Percentiles rank a stretch among this genome's conserved stretches.
These are phyloP conservation scores for Teratosphaeria zuluensis DNA, from an alignment of 2,329 filamentous ascomycete genomes.

Conservation along the genomic window DNA sequence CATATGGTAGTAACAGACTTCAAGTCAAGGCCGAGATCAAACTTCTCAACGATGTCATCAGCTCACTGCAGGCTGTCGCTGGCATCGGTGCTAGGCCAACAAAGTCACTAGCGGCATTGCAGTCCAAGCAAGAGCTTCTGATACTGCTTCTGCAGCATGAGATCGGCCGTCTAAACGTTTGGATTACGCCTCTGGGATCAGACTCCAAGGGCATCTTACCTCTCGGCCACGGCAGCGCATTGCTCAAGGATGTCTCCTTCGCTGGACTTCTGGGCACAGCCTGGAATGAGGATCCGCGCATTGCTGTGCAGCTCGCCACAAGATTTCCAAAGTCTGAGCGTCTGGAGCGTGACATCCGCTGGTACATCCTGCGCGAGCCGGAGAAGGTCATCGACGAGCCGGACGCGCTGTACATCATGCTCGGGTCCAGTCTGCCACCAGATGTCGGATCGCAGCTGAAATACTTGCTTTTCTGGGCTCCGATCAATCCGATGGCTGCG, in stretches of 20 bases:
- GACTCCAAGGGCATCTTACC: constrained; percentile 30
- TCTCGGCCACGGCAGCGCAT: constrained; percentile 25
- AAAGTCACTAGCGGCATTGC: constrained; percentile 54
- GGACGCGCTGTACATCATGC: constrained; percentile 70
- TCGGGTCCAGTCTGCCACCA: constrained; percentile 63
- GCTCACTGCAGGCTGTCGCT: constrained; percentile 54
- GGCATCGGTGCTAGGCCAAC: constrained; percentile 43
- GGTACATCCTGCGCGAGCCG: constrained; percentile 70
- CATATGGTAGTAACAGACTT: constrained; percentile 85
- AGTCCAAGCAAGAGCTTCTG: constrained; percentile 75
- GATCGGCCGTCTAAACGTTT: constrained; percentile 71
- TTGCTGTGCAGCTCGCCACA: constrained; percentile 76
- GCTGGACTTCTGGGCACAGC: constrained; percentile 61
- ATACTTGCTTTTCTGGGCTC: constrained; percentile 87
- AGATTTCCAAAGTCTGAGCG: constrained; percentile 65
- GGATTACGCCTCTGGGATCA: constrained; percentile 72
- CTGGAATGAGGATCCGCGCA: constrained; percentile 73
- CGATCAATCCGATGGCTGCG: constrained; percentile 85
- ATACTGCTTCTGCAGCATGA: constrained; percentile 75
- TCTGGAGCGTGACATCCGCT: constrained; percentile 66
- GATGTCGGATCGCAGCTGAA: constrained; percentile 82
- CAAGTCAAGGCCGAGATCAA: constrained; percentile 90
- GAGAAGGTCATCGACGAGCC: constrained; percentile 73
- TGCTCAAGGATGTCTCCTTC: constrained; percentile 29
- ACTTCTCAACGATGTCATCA: constrained; percentile 65